Conservation (phyloP, 179 eudicot species). For the Drosera spatulata region DNA sequence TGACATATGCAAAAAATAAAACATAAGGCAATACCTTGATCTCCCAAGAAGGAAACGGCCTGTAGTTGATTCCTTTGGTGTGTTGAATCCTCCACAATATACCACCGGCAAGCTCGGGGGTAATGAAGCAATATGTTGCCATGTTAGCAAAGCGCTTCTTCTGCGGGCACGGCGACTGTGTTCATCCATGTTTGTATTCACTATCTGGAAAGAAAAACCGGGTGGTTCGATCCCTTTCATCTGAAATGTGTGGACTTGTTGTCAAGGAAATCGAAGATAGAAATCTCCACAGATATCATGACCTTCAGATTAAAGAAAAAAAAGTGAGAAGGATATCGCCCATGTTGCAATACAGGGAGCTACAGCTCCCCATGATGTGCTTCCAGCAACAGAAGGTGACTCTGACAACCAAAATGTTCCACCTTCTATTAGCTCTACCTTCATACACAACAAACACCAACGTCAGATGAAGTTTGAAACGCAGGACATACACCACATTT, state of each 20-base stretch:
- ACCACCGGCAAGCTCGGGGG: constrained; percentile 94
- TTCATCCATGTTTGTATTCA: constrained; percentile 92
- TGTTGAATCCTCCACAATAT: constrained; percentile 96
- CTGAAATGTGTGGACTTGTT: constrained; percentile 77
- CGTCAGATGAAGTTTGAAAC: background rate
- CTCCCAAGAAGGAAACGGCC: constrained; percentile 99
- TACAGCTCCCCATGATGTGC: constrained; percentile 85
- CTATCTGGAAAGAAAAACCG: constrained; percentile 92
- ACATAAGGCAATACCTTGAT: constrained; percentile 50
- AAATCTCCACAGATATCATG: background rate
- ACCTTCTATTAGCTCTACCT: constrained; percentile 94
- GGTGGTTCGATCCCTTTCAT: constrained; percentile 93
- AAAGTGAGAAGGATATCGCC: constrained; percentile 79
- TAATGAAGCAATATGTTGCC: constrained; percentile 98
- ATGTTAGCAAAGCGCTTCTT: constrained; percentile 90
- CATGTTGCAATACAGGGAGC: constrained; percentile 88
- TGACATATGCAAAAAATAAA: too few relatives aligned
- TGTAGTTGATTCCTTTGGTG: constrained; percentile 94
- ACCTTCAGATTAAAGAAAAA: background rate
- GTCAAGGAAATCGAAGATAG: constrained; percentile 45
- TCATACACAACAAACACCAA: constrained; percentile 7
- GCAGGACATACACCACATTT: background rate
- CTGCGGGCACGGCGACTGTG: constrained; percentile 90
- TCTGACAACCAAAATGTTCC: constrained; percentile 99
- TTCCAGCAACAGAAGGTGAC: constrained; percentile 95